Evolutionary conservation across 2,329 filamentous ascomycete species (phyloP), one percentile per base, ranked within the genome.

Genomic region (Arthrobotrys sinensis): DNA sequence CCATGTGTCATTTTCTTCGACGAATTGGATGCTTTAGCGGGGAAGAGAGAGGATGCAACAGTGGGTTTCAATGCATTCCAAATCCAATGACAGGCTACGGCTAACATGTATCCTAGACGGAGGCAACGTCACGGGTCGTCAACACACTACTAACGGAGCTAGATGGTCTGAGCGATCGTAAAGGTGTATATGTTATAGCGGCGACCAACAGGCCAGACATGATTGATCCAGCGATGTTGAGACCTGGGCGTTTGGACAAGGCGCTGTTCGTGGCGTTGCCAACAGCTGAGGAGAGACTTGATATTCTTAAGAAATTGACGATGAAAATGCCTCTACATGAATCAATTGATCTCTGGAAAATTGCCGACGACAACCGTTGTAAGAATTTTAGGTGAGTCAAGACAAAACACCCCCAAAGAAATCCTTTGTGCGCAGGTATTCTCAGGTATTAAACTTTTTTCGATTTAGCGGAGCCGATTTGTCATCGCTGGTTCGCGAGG

Each of bases 1-100:
- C 96, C 96, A 0, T 98, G 95, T 83, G 93, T 99, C 68, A 91
- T 99, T 75, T 98, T 99, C 88, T 98, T 99, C 83, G 96, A 99
- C 83, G 96, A 99, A 85, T 89, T 99, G 65, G 96, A 99, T 84
- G 95, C 96, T 0, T 87, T 99, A 1, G 94, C 96, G 0, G 94
- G 95, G 0, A 91, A 91, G 64, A 90, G 96, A 68, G 93, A 95
- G 82, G 92, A 92, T 69, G 84, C 85, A 14, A 75, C 73, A 11
- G 76, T 80, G 57, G 53, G 76, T 69, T 24, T n/a, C 14, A 38
- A 32, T 4, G 62, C 38, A 24, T 14, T 16, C 34, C 32, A 48
- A 21, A 32, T 28, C 48, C 8, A 52, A 50, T 40, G 11, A 24
- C 36, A 43, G 36, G 21, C 19, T 40, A 14, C 32, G 8, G 8